A percentile compares a stretch with the other conserved stretches of the same genome.
Conservation (phyloP, 352 stramenopile species). For the Globisporangium orthogonon region DNA sequence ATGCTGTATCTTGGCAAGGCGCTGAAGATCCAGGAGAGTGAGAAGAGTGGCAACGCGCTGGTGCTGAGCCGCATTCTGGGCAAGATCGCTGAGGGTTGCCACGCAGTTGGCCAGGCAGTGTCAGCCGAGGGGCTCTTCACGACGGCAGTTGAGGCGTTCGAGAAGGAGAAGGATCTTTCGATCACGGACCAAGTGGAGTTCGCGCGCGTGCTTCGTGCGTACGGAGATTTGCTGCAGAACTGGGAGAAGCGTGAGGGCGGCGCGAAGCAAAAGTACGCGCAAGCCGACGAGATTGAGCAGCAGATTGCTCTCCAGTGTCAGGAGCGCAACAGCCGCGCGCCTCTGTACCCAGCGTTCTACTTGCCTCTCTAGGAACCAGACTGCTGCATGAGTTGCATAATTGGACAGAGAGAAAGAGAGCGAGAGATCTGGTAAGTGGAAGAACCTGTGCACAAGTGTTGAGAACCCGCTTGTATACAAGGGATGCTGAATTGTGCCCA, state of each 20-base stretch:
- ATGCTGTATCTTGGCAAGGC: constrained; percentile 70
- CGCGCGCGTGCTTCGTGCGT: constrained; percentile 48
- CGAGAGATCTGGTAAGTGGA: neutral
- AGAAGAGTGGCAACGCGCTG: constrained; percentile 42
- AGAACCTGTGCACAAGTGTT: neutral
- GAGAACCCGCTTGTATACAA: neutral
- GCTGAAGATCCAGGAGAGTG: constrained; percentile 46
- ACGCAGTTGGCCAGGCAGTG: constrained; percentile 56
- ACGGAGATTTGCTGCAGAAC: constrained; percentile 41
- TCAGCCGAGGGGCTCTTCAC: constrained; percentile 68
- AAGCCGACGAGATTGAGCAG: constrained; percentile 31
- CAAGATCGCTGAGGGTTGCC: constrained; percentile 61
- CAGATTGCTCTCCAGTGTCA: constrained; percentile 24
- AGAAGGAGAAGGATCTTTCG: constrained; percentile 48
- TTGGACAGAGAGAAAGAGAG: neutral
- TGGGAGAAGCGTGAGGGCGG: constrained; percentile 53
- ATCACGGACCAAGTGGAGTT: constrained; percentile 60
- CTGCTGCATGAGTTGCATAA: neutral
- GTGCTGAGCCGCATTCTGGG: constrained; percentile 58
- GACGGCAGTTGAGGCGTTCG: constrained; percentile 60
- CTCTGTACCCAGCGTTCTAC: constrained; percentile 48
- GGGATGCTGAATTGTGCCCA: too few species aligned
- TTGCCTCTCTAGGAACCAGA: constrained; percentile 24
- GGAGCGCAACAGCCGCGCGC: constrained; percentile 18
- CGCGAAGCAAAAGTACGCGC: constrained; percentile 31